A percentile compares a stretch with the other conserved stretches of the same genome.
Evolutionary conservation across 2,329 filamentous ascomycete genomes (phyloP).

Genomic region (Ustulina deusta): DNA sequence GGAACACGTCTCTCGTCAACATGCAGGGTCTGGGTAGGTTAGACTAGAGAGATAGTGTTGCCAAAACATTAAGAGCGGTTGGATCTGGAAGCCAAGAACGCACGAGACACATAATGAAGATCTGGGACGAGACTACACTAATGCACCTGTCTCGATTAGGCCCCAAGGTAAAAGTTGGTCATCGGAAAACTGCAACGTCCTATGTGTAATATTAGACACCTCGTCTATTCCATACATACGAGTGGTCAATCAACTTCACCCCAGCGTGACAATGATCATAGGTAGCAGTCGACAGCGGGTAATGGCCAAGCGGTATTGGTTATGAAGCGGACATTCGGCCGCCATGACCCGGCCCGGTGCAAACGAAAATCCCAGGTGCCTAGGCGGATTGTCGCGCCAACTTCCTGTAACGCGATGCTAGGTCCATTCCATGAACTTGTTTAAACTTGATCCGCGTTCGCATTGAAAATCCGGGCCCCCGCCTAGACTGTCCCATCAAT

Average conservation of each 20-base stretch:
- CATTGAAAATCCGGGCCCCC: conserved; percentile 23
- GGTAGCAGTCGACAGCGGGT: conserved; percentile 9
- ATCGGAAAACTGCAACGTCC: conserved; percentile 2
- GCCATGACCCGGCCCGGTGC: neutral
- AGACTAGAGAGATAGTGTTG: conserved; percentile 9
- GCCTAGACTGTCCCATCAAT: conserved; percentile 12
- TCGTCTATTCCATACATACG: neutral
- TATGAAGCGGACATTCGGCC: neutral
- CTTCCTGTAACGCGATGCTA: conserved; percentile 5
- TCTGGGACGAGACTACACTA: conserved; percentile 41
- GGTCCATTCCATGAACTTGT: conserved; percentile 3
- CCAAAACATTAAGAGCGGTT: conserved; percentile 32
- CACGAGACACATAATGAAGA: conserved; percentile 43
- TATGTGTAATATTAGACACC: conserved; percentile 12
- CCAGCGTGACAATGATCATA: neutral
- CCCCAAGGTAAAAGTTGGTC: conserved; percentile 21
- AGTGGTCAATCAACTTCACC: neutral
- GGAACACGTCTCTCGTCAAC: conserved; percentile 9
- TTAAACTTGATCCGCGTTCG: conserved; percentile 19
- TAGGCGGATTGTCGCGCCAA: neutral
- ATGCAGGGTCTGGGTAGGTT: conserved; percentile 17
- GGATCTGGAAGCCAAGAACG: conserved; percentile 39
- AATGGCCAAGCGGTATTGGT: conserved; percentile 11
- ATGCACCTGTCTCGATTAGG: conserved; percentile 40
- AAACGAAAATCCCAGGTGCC: neutral